These are phyloP conservation scores for Citrus mangshanensis DNA, from an alignment of 345 rosid genomes.

Conservation along the genomic window DNA sequence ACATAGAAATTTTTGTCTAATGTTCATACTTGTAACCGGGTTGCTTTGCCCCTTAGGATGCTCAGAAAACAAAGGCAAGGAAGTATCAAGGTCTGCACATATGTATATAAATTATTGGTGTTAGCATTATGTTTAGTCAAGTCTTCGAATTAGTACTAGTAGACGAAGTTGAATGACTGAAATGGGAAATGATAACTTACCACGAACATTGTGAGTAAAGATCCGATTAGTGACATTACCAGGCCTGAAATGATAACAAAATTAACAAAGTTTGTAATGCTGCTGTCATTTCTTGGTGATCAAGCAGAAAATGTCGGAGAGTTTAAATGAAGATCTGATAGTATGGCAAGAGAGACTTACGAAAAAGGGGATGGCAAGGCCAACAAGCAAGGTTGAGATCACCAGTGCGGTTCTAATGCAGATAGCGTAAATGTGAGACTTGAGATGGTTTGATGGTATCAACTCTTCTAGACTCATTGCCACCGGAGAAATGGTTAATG, in stretches of 20 bases:
- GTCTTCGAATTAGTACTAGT: too few relatives aligned
- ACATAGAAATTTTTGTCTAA: neutral
- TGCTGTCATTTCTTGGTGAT: neutral
- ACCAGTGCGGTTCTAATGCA: conserved; percentile 71
- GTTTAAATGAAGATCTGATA: neutral
- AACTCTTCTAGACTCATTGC: conserved; percentile 95
- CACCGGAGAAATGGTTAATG: conserved; percentile 87
- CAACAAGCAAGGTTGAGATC: conserved; percentile 76
- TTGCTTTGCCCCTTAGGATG: conserved; percentile 58
- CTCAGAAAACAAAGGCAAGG: conserved; percentile 90
- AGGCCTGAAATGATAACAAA: conserved; percentile 48
- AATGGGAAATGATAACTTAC: conserved; percentile 38
- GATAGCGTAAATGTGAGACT: conserved; percentile 58
- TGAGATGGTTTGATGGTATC: conserved; percentile 56
- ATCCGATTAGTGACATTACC: conserved; percentile 86
- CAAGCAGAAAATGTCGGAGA: neutral
- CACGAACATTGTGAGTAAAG: conserved; percentile 88
- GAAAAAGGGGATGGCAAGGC: conserved; percentile 80
- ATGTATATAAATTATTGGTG: too few relatives aligned
- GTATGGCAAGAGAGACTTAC: conserved; percentile 26
- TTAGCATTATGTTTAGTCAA: too few relatives aligned
- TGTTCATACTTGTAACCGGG: conserved; percentile 49
- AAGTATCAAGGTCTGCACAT: conserved; percentile 78
- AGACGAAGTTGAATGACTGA: neutral
- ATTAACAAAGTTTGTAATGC: too few relatives aligned